Conservation (phyloP, 1,284 basidiomycete genomes). For the Ceratobasidium sp. region DNA sequence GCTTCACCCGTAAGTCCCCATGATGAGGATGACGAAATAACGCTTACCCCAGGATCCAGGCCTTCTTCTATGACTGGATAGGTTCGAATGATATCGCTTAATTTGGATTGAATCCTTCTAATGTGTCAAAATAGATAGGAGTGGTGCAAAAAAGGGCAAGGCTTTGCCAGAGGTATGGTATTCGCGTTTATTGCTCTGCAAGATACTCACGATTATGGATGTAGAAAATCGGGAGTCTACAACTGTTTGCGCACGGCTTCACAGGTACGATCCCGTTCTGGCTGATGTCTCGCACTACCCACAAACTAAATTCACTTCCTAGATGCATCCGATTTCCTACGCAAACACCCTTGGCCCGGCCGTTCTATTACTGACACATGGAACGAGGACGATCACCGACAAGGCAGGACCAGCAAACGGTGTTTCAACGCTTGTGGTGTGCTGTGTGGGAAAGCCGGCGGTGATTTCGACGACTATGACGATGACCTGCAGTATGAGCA, state of each 20-base stretch:
- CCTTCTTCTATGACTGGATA: conserved; percentile 92
- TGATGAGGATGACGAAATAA: conserved; percentile 11
- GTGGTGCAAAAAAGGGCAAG: conserved; percentile 81
- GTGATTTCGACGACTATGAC: conserved; percentile 70
- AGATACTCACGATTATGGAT: background rate
- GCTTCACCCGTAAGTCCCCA: conserved; percentile 74
- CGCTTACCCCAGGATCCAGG: conserved; percentile 60
- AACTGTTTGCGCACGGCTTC: conserved; percentile 88
- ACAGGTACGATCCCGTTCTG: conserved; percentile 64
- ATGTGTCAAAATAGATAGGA: conserved; percentile 65
- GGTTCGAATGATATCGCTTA: background rate
- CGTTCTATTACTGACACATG: conserved; percentile 85
- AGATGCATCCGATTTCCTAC: conserved; percentile 90
- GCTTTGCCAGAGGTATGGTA: conserved; percentile 69
- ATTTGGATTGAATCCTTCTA: background rate
- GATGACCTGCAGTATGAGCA: conserved; percentile 50
- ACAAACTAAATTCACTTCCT: conserved; percentile 7
- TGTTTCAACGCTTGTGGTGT: conserved; percentile 76
- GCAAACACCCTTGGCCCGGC: conserved; percentile 89
- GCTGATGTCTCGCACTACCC: background rate
- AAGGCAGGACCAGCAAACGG: conserved; percentile 70
- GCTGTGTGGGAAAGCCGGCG: conserved; percentile 82
- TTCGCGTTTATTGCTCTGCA: background rate
- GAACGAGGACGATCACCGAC: conserved; percentile 82
- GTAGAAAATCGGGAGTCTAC: conserved; percentile 87